These are phyloP conservation scores for Noccaea caerulescens DNA, from an alignment of 345 rosid genomes.

Conservation along the genomic window DNA sequence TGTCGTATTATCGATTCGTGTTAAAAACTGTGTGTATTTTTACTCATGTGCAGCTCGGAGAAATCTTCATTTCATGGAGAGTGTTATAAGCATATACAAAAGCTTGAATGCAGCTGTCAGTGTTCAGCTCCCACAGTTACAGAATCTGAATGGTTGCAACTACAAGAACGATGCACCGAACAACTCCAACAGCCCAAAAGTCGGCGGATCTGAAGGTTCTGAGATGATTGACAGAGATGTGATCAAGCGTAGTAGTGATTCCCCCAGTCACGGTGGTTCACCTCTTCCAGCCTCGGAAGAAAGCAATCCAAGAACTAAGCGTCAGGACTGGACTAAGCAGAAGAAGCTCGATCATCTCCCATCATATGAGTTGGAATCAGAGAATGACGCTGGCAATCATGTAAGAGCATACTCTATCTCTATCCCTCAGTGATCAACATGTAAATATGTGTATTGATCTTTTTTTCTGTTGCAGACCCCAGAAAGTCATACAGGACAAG, in stretches of 20 bases:
- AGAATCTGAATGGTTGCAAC: conserved; percentile 34
- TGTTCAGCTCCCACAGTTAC: conserved; percentile 45
- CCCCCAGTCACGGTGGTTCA: conserved; percentile 32
- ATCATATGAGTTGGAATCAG: conserved; percentile 45
- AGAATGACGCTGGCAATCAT: conserved; percentile 36
- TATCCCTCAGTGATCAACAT: neutral
- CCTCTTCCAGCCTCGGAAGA: conserved; percentile 33
- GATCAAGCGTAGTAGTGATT: conserved; percentile 25
- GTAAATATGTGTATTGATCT: neutral
- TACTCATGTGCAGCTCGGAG: conserved; percentile 55
- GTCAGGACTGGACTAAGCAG: conserved; percentile 45
- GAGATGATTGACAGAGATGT: conserved; percentile 34
- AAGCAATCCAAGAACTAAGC: conserved; percentile 37
- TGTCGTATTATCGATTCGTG: neutral
- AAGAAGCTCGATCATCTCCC: conserved; percentile 51
- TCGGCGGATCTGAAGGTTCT: conserved; percentile 32
- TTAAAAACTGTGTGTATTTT: neutral
- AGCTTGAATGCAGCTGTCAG: conserved; percentile 60
- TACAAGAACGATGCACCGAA: conserved; percentile 24
- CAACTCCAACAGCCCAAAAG: conserved; percentile 28
- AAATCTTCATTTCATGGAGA: conserved; percentile 58
- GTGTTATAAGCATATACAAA: conserved; percentile 63
- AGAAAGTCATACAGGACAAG: conserved; percentile 25
- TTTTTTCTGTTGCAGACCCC: conserved; percentile 33
- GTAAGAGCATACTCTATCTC: conserved; percentile 14